Base-by-base conservation (phyloP, 257 asterid genomes). In the Gentiana macrophylla region DNA sequence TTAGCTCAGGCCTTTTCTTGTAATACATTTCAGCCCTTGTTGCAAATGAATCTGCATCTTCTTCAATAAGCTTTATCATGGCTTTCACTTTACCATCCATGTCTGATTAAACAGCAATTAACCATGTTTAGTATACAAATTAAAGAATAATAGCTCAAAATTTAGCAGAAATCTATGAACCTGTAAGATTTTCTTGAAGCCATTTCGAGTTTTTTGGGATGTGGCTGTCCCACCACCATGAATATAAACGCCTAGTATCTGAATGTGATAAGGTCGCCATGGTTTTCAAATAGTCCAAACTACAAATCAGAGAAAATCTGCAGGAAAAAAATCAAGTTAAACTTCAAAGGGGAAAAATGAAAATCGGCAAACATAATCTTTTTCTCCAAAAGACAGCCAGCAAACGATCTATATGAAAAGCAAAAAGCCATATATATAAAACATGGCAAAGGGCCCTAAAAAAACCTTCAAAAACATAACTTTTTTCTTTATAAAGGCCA, bases 181-280 rank as follows among this genome's bases (percentile, higher is more conserved):
- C 95, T 57, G 90, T 71, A 49, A 86, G 89, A 73, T 89, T 89
- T 24, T 89, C 94, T 66, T 86, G 92, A 71, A 89, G 97, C 95
- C 95, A 86, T 84, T 89, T 89, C 3, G 97, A 89, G 77, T 86
- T 89, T 74, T 84, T 89, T 1, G 97, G 97, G 86, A 70, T 81
- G 76, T 89, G 97, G 81, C 95, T 86, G 62, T 86, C 97, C 97
- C 95, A 86, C 95, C 92, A 89, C 95, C 97, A 89, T 13, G 97
- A 89, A 56, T 86, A 86, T 78, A 65, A 34, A 37, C 93, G 77
- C 65, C 92, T 80, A 12, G 94, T 76, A 32, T 86, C 93, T 3
- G 93, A 73, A 13, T 68, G 77, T 12, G 71, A 72, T 59, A 79
- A 52, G 45, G 79, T 70, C 52, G 87, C 93, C 97, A 86, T 86